Evolutionary conservation across 2,329 filamentous ascomycete genomes (phyloP).

Genomic region (Pseudocercospora ulei): DNA sequence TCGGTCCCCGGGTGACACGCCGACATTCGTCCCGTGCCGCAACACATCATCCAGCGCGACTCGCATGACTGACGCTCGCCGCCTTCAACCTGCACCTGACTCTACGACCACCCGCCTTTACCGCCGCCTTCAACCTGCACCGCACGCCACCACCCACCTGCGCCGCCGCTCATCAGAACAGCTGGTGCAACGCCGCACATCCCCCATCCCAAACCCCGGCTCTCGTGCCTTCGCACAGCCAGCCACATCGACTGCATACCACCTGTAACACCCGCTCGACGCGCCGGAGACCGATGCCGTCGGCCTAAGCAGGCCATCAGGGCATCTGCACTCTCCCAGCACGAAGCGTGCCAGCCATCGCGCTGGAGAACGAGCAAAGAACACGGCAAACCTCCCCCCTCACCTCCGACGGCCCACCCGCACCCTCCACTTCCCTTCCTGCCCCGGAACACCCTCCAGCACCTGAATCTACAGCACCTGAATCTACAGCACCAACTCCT

Average conservation of each 20-base stretch:
- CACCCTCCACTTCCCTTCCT: slow-evolving; percentile 20
- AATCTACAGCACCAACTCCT: slow-evolving; percentile 22
- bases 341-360: slow-evolving; percentile 23
- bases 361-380: slow-evolving; percentile 29
- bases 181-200: background rate
- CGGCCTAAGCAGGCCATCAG: slow-evolving; percentile 21
- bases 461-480: slow-evolving; percentile 32
- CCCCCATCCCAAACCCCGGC: slow-evolving; percentile 1
- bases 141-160: background rate
- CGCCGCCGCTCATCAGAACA: background rate
- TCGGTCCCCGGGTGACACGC: too few relatives aligned
- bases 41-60: too few relatives aligned
- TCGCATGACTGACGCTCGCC: too few relatives aligned
- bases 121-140: background rate
- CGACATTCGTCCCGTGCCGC: too few relatives aligned
- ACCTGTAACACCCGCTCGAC: background rate
- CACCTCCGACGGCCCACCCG: slow-evolving; percentile 31
- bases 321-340: slow-evolving; percentile 17
- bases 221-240: background rate
- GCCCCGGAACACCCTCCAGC: slow-evolving; percentile 24
- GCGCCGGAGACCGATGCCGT: slow-evolving; percentile 18
- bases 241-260: background rate
- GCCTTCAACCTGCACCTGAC: too few relatives aligned
- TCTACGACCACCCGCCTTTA: too few relatives aligned
- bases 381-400: slow-evolving; percentile 25